Evolutionary conservation across 2,329 filamentous ascomycete species (phyloP), one percentile per base, ranked within the genome.

Genomic region (Penicillium sp.): DNA sequence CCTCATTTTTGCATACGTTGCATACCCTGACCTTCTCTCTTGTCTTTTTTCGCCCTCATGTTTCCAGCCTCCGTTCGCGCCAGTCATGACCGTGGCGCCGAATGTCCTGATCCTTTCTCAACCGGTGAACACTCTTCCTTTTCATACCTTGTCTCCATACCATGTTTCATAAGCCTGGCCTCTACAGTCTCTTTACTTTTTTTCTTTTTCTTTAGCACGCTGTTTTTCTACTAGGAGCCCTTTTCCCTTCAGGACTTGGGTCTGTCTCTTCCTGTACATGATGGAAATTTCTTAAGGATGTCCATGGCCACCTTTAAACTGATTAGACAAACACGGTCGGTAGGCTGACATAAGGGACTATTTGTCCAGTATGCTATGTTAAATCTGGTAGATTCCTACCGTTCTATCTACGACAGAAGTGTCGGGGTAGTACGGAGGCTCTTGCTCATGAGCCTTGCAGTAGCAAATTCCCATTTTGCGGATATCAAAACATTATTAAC

Each of bases 241-340:
- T 47, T 41, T 55, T 48, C 46, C 50, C 53, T 44, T 51, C 48
- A 30, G 31, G 44, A 44, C 41, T 20, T 38, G 40, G 51, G 52
- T 44, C 27, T 53, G 51, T 60, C 51, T 49, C 50, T 51, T 61
- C 56, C 54, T 65, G 66, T 63, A 64, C 60, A 66, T 68, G 57
- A 54, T 61, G 56, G 54, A 51, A 60, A 61, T 59, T 63, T 64
- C 54, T 22, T 45, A 52, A 53, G 53, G 49, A 54, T 51, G 44
- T 50, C 59, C 60, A 64, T 59, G 59, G 61, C 62, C 57, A 18
- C 14, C 28, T 9, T 7, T 43, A 11, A 30, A 2, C 13, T 30
- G 28, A 5, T 13, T 13, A 30, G 28, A 30, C 10, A 14, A 28
- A 5, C 11, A 30, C 10, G 2, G 28, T 30, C 3, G 11, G 28